These are phyloP conservation scores for Wallacemonas rigidus DNA, from an alignment of 208 protist genomes.

Conservation along the genomic window DNA sequence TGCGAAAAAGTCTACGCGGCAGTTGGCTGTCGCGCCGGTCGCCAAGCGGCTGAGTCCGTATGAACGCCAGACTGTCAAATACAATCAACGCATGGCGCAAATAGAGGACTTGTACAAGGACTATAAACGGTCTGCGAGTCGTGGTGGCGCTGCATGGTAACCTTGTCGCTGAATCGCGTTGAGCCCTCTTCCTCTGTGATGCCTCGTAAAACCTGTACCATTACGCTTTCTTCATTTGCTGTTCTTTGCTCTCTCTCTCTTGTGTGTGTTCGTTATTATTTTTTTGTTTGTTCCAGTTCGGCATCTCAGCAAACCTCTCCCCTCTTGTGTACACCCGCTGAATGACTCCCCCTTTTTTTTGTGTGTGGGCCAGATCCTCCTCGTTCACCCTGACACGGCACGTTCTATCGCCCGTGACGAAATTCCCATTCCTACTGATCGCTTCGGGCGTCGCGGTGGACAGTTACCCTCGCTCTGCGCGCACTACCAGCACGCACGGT, in stretches of 20 bases:
- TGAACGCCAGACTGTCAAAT: slow-evolving; percentile 67
- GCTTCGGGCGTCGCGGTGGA: neutral
- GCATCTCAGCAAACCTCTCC: neutral
- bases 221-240: slow-evolving; percentile 24
- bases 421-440: neutral
- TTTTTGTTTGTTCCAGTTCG: slow-evolving; percentile 8
- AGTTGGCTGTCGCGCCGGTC: neutral
- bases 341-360: too few species aligned
- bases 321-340: too few species aligned
- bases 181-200: neutral
- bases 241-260: slow-evolving; percentile 14
- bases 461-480: neutral
- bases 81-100: slow-evolving; percentile 83
- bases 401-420: neutral
- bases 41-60: slow-evolving; percentile 30
- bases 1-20: too few species aligned
- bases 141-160: neutral
- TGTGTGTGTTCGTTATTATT: neutral
- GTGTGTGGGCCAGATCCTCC: too few species aligned
- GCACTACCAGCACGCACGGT: neutral
- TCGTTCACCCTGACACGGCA: too few species aligned
- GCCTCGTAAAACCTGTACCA: slow-evolving; percentile 9
- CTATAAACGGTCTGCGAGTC: slow-evolving; percentile 34
- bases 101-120: slow-evolving; percentile 84
- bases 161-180: neutral